Conservation (phyloP, 2,329 filamentous ascomycete genomes). For the Pseudogymnoascus sp. region DNA sequence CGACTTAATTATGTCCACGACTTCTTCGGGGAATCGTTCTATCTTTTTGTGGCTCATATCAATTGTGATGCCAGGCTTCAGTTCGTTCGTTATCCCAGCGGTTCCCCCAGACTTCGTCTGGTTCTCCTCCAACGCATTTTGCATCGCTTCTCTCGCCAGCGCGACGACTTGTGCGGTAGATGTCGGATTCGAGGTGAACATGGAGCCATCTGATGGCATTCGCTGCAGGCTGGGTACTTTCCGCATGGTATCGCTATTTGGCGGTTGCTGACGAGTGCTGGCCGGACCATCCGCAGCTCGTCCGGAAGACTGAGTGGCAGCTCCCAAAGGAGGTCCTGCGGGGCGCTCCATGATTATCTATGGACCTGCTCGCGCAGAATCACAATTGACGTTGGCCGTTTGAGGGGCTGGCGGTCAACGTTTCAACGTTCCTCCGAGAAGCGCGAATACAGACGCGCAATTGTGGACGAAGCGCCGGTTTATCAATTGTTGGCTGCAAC, state of each 20-base stretch:
- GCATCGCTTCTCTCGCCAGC: conserved; percentile 60
- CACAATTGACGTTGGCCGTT: conserved; percentile 16
- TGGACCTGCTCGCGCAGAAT: conserved; percentile 13
- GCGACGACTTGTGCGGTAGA: conserved; percentile 57
- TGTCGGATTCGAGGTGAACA: conserved; percentile 45
- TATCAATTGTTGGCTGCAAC: neutral
- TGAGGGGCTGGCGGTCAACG: conserved; percentile 19
- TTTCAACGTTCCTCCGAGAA: conserved; percentile 19
- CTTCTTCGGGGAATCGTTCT: conserved; percentile 35
- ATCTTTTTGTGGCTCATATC: conserved; percentile 72
- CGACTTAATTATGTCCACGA: conserved; percentile 31
- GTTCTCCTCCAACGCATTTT: conserved; percentile 58
- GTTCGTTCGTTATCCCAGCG: conserved; percentile 49
- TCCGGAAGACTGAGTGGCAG: conserved; percentile 30
- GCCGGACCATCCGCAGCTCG: conserved; percentile 35
- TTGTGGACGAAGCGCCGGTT: conserved; percentile 8
- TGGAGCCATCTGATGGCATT: conserved; percentile 34
- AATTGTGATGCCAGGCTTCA: conserved; percentile 67
- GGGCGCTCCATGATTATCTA: conserved; percentile 26
- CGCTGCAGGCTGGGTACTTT: conserved; percentile 41
- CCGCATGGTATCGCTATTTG: conserved; percentile 26
- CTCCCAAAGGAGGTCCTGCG: conserved; percentile 27
- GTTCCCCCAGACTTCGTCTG: conserved; percentile 54
- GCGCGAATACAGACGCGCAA: conserved; percentile 6
- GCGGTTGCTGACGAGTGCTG: conserved; percentile 29